phyloP scores from a whole-genome alignment of 805 yeast species.

The Blastobotrys chiropterorum region DNA sequence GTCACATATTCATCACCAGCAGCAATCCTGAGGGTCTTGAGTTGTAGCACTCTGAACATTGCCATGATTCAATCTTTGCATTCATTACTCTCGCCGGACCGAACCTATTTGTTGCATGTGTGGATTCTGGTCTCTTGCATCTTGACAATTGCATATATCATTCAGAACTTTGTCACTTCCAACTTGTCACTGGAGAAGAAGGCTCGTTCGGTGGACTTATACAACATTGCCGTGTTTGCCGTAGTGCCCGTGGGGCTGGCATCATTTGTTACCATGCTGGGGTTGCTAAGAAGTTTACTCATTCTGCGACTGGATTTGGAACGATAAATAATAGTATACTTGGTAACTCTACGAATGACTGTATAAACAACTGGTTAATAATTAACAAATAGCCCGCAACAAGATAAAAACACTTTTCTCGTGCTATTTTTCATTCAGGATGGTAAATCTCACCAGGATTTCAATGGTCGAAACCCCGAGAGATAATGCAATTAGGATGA shows the following conservation, averaged over 20 bases:
- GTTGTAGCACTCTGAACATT: conserved; percentile 69
- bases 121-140: conserved; percentile 90
- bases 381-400: not conserved
- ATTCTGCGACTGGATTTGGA: conserved; percentile 59
- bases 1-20: conserved; percentile 85
- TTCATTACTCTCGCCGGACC: conserved; percentile 62
- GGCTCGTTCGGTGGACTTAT: conserved; percentile 73
- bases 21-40: conserved; percentile 78
- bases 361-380: not conserved
- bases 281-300: conserved; percentile 65
- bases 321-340: not conserved
- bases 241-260: conserved; percentile 98
- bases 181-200: conserved; percentile 37
- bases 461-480: conserved; percentile 72
- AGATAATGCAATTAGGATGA: conserved; percentile 71
- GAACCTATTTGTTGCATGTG: conserved; percentile 71
- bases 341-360: not conserved
- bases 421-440: conserved; percentile 4
- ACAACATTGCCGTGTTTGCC: conserved; percentile 87
- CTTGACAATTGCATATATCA: conserved; percentile 69
- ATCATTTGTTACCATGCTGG: conserved; percentile 86
- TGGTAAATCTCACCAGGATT: conserved; percentile 50
- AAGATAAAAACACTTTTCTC: no score
- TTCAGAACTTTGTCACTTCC: conserved; percentile 84
- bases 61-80: conserved; percentile 64